Conservation (phyloP, 306 rosid genomes). For the Citrullus mucosospermus region DNA sequence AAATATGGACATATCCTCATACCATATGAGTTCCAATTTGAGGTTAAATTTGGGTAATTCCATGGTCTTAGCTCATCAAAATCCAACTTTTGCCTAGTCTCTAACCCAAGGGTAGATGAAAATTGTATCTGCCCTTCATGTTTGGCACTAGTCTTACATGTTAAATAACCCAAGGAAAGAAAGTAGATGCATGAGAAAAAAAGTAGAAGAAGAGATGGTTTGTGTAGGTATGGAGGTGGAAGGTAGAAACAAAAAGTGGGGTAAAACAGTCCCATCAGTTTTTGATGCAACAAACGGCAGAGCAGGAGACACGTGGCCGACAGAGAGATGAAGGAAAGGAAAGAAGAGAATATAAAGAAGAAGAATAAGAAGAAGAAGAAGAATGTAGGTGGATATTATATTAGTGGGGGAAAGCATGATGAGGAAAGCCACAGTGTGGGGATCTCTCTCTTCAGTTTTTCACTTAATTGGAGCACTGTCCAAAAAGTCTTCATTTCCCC, state of each 20-base stretch:
- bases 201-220: background rate
- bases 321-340: constrained; percentile 22
- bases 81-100: background rate
- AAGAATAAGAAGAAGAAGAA: background rate
- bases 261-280: constrained; percentile 29
- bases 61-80: background rate
- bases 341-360: background rate
- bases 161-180: background rate
- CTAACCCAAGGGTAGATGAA: too few relatives aligned
- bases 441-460: constrained; percentile 27
- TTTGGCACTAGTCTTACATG: background rate
- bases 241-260: constrained; percentile 29
- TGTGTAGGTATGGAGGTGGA: constrained; percentile 33
- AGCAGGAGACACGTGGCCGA: constrained; percentile 55
- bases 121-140: background rate
- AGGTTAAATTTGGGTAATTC: background rate
- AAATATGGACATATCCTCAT: background rate
- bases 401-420: constrained; percentile 39
- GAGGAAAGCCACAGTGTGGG: constrained; percentile 22
- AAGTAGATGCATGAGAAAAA: background rate
- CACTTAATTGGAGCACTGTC: constrained; percentile 5
- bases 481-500: constrained; percentile 7
- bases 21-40: background rate
- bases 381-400: background rate
- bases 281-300: constrained; percentile 31